Conservation (phyloP, 164 flowering plant species). For the Warburgia ugandensis region DNA sequence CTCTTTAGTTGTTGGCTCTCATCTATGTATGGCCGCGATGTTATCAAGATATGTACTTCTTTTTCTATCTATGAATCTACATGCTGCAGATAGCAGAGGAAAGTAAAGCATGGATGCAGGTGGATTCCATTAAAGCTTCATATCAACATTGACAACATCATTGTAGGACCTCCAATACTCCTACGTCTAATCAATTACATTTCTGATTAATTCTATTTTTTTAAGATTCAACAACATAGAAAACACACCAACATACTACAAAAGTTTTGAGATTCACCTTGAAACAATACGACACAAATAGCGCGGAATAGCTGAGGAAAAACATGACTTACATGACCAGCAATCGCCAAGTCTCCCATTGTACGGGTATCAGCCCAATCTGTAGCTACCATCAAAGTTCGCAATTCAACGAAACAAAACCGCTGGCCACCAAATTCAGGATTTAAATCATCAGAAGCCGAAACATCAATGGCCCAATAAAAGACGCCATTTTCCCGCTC, state of each 20-base stretch:
- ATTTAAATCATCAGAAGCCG: constrained; percentile 24
- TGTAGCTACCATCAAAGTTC: constrained; percentile 93
- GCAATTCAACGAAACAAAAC: constrained; percentile 64
- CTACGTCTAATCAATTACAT: no score
- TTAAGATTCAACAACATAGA: neutral
- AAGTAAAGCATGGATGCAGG: no score
- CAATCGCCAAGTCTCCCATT: constrained; percentile 83
- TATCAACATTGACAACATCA: neutral
- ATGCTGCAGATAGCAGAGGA: no score
- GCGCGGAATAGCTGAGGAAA: no score
- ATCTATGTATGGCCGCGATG: no score
- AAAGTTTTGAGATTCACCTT: neutral
- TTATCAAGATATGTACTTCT: no score
- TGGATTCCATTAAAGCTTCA: no score
- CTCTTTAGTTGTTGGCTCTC: no score
- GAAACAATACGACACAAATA: neutral
- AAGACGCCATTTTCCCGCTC: constrained; percentile 33
- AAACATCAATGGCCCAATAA: constrained; percentile 79
- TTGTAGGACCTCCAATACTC: neutral
- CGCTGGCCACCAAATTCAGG: constrained; percentile 32
- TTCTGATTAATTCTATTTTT: no score
- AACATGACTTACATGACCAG: constrained; percentile 72
- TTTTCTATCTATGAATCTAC: no score
- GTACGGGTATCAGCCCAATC: constrained; percentile 68
- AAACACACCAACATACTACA: neutral